These are phyloP conservation scores for Ustilaginoidea virens DNA, from an alignment of 2,329 filamentous ascomycete genomes.

Conservation along the genomic window DNA sequence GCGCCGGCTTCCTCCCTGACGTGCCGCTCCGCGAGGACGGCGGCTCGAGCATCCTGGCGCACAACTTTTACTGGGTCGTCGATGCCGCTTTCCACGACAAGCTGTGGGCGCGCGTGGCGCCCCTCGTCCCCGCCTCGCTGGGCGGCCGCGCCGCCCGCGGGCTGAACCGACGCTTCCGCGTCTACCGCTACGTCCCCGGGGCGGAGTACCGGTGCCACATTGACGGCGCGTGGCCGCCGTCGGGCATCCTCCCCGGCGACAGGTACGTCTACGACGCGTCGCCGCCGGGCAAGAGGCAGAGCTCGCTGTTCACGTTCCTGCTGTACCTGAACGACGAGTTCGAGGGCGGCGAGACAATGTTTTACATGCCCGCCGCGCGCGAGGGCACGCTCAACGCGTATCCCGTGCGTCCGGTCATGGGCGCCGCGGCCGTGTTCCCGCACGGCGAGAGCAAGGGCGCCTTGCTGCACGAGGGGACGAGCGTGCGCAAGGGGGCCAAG, in stretches of 20 bases:
- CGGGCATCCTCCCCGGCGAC: constrained; percentile 40
- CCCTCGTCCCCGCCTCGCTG: constrained; percentile 39
- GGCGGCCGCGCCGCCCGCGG: constrained; percentile 43
- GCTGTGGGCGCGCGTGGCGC: constrained; percentile 45
- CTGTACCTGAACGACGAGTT: constrained; percentile 60
- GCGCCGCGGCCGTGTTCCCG: constrained; percentile 51
- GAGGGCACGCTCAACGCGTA: constrained; percentile 57
- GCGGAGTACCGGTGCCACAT: constrained; percentile 60
- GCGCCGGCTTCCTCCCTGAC: constrained; percentile 50
- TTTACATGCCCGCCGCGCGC: constrained; percentile 47
- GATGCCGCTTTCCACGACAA: constrained; percentile 46
- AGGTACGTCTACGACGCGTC: constrained; percentile 54
- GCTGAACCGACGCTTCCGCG: constrained; percentile 53
- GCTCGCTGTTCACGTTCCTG: constrained; percentile 53
- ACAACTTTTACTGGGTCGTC: constrained; percentile 62
- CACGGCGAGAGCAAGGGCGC: constrained; percentile 50
- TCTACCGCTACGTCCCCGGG: constrained; percentile 58
- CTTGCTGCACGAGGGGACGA: constrained; percentile 54
- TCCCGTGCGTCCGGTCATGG: constrained; percentile 52
- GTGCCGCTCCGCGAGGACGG: constrained; percentile 51
- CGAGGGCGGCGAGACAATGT: constrained; percentile 55
- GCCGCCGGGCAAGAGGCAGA: constrained; percentile 41
- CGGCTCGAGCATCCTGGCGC: constrained; percentile 48
- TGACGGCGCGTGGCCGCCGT: constrained; percentile 59
- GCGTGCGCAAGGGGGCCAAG: constrained; percentile 48